A percentile compares a stretch with the other conserved stretches of the same genome.
Evolutionary conservation across 169 alveolate genomes (phyloP).

Genomic region (Cryptosporidium xiaoi): DNA sequence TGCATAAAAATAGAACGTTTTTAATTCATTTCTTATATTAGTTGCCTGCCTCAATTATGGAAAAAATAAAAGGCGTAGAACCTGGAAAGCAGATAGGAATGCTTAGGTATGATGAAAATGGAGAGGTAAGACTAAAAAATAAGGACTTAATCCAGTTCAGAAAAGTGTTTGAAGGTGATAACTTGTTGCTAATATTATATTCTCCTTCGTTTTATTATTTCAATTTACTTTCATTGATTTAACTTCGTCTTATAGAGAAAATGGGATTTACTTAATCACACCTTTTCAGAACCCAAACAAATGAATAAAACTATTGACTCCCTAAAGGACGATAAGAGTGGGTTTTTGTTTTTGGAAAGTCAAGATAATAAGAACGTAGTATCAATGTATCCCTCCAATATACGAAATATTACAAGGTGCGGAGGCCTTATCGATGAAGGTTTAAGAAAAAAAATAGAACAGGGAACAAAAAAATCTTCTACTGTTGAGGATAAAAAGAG

Average conservation of each 20-base stretch:
- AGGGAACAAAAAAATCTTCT: conserved; percentile 26
- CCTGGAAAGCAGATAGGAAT: conserved; percentile 40
- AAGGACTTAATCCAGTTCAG: background rate
- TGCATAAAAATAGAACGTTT: background rate
- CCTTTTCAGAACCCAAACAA: conserved; percentile 42
- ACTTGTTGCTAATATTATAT: too few relatives aligned
- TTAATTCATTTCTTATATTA: background rate
- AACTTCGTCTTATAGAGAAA: conserved; percentile 15
- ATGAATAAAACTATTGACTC: conserved; percentile 7
- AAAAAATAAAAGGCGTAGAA: conserved; percentile 15
- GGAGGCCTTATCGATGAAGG: conserved; percentile 39
- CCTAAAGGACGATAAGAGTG: conserved; percentile 29
- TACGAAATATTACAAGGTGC: conserved; percentile 25
- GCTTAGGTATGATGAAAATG: conserved; percentile 39
- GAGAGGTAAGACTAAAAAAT: conserved; percentile 29
- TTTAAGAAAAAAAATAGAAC: conserved; percentile 48
- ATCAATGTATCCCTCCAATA: conserved; percentile 63
- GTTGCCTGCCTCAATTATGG: conserved; percentile 66
- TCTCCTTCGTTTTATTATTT: background rate
- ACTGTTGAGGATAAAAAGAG: conserved; percentile 69
- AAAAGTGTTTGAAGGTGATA: background rate
- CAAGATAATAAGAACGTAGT: conserved; percentile 1
- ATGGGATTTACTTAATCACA: conserved; percentile 36
- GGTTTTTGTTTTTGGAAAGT: conserved; percentile 23
- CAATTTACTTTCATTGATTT: background rate